Conservation (phyloP, 176 grass and related monocot genomes). For the Carex kokanica region DNA sequence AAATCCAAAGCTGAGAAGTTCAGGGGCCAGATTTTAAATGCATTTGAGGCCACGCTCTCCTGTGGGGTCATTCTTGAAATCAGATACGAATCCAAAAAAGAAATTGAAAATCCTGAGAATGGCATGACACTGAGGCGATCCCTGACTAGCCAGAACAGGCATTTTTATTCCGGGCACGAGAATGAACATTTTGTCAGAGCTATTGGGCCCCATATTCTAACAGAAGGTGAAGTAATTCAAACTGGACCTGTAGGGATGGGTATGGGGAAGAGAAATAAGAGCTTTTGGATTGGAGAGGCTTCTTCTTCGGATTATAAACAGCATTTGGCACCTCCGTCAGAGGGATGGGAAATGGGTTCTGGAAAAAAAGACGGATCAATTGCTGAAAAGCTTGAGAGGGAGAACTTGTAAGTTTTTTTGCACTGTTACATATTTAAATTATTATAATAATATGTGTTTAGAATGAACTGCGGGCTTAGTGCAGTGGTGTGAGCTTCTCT, state of each 20-base stretch:
- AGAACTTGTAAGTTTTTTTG: conserved; percentile 39
- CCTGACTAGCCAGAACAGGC: conserved; percentile 49
- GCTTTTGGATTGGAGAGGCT: conserved; percentile 22
- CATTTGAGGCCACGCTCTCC: conserved; percentile 81
- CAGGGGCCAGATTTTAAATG: conserved; percentile 74
- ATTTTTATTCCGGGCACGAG: conserved; percentile 48
- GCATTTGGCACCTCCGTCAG: conserved; percentile 27
- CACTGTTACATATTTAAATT: not conserved
- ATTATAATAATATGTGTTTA: not conserved
- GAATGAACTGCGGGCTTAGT: not conserved
- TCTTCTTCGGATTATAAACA: conserved; percentile 28
- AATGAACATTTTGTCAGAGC: conserved; percentile 55
- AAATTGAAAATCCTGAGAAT: conserved; percentile 37
- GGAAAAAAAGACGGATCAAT: conserved; percentile 33
- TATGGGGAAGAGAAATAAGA: conserved; percentile 19
- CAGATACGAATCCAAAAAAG: conserved; percentile 53
- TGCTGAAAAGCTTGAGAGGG: conserved; percentile 45
- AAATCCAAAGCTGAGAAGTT: conserved; percentile 86
- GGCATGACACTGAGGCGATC: conserved; percentile 54
- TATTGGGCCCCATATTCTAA: conserved; percentile 81
- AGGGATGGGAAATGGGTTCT: conserved; percentile 34
- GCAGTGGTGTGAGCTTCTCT: too few relatives aligned
- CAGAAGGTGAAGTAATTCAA: conserved; percentile 90
- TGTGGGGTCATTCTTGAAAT: conserved; percentile 90
- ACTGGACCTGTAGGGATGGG: conserved; percentile 24